Conservation (phyloP, 306 rosid genomes). For the Inga laurina region DNA sequence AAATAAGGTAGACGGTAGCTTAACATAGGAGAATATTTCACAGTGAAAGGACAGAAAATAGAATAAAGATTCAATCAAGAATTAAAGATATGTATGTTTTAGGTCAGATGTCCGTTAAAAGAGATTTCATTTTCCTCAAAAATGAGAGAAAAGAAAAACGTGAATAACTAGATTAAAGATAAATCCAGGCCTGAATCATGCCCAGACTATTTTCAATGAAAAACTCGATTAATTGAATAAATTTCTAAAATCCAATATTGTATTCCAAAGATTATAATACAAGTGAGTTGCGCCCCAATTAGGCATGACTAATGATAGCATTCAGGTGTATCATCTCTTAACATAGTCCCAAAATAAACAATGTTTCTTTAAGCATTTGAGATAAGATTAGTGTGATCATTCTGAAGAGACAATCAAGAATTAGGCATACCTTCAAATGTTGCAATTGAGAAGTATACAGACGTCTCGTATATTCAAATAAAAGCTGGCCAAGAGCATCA, state of each 20-base stretch:
- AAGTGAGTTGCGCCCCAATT: neutral
- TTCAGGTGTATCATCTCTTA: neutral
- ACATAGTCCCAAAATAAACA: neutral
- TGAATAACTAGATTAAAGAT: neutral
- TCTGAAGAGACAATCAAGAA: conserved; percentile 19
- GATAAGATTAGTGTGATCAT: neutral
- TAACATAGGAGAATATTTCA: neutral
- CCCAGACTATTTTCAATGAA: neutral
- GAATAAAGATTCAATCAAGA: neutral
- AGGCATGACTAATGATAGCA: neutral
- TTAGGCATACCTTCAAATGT: conserved; percentile 71
- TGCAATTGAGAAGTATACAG: conserved; percentile 79
- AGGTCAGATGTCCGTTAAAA: neutral
- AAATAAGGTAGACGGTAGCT: neutral
- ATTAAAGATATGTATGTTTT: neutral
- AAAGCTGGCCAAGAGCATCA: conserved; percentile 88
- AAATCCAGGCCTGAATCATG: neutral
- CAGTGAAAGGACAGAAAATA: neutral
- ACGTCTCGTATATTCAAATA: conserved; percentile 71
- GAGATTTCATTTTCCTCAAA: neutral
- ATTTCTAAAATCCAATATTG: neutral
- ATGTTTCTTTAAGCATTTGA: neutral
- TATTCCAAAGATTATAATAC: neutral
- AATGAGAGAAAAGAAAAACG: neutral
- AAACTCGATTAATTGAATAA: neutral